Evolutionary conservation across 345 rosid genomes (phyloP), one percentile per base, ranked within the genome.

Genomic region (Aegle marmelos): DNA sequence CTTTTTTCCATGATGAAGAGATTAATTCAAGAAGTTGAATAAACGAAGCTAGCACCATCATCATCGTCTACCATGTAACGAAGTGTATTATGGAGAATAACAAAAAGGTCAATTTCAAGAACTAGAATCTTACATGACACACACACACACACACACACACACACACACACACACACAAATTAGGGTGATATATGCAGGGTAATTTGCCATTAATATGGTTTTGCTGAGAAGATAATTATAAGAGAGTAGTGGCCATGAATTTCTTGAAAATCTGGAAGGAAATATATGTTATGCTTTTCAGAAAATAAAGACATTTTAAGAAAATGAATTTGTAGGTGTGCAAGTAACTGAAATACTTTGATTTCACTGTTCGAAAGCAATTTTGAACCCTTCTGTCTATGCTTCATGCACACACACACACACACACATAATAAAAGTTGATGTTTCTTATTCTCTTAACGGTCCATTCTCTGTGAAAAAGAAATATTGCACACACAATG

Each of bases 281-380:
- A 75, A 60, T 78, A 78, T 34, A 48, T 37, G n/a, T 58, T 33
- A 72, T 65, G 80, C 77, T 70, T 80, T 79, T 74, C 80, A 76
- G 41, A 74, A 53, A 59, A 74, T 14, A 76, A 67, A 48, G 85
- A 78, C 81, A 79, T 80, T 71, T 74, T 62, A 78, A 77, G 73
- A 59, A 76, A 86, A 60, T 68, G 78, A 74, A 76, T 72, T 79
- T 76, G 74, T 82, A 77, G 70, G 41, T 66, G 31, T 79, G 67
- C 83, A 82, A 79, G 87, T 74, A 82, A 80, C 81, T 74, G 80
- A 82, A 82, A 67, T 61, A 67, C 76, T 73, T 73, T 73, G 76
- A 79, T 73, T 84, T 82, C 73, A 80, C 86, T 80, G 75, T 80
- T 74, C 54, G 87, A 84, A 81, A 87, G 89, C 86, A 76, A 73